Percentiles rank a stretch among this genome's conserved stretches.
Conservation (phyloP, 495 filamentous ascomycete genomes). For the Zalerion maritima region DNA sequence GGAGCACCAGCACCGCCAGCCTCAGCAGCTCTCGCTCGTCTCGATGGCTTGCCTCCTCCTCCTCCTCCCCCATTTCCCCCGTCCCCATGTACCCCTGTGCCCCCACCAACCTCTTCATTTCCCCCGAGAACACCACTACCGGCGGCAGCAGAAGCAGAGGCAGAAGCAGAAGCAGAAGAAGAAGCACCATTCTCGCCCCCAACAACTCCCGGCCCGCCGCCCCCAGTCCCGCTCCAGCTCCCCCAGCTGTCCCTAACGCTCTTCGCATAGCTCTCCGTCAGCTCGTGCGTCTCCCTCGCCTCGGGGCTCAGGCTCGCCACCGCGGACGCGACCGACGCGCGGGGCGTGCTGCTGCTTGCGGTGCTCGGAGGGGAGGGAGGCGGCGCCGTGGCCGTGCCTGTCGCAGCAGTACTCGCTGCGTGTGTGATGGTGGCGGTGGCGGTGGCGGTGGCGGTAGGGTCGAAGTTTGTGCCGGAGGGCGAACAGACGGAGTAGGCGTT, state of each 20-base stretch:
- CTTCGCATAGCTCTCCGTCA: constrained; percentile 12
- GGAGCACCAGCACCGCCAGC: too few species aligned
- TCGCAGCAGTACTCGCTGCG: constrained; percentile 2
- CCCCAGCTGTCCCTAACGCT: constrained; percentile 17
- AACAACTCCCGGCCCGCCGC: constrained; percentile 12
- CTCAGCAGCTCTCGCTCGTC: too few species aligned
- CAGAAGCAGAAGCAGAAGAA: too few species aligned
- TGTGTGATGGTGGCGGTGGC: constrained; percentile 4
- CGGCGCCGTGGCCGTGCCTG: too few species aligned
- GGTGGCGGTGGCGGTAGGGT: not conserved
- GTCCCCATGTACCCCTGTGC: too few species aligned
- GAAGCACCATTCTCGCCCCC: too few species aligned
- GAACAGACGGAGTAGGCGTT: not conserved
- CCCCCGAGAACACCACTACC: too few species aligned
- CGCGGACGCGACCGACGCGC: not conserved
- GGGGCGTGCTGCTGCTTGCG: not conserved
- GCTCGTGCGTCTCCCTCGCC: constrained; percentile 10
- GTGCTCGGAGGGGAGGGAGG: too few species aligned
- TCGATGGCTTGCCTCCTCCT: too few species aligned
- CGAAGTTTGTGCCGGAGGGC: constrained; percentile 2
- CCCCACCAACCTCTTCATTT: too few species aligned
- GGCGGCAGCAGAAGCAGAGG: too few species aligned
- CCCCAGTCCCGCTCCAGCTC: constrained; percentile 15
- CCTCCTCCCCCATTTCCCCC: too few species aligned
- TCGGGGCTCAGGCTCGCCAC: constrained; percentile 1